Evolutionary conservation across 1,284 basidiomycete genomes (phyloP), one percentile per base, ranked within the genome.

Genomic region (Lentinus polychrous): DNA sequence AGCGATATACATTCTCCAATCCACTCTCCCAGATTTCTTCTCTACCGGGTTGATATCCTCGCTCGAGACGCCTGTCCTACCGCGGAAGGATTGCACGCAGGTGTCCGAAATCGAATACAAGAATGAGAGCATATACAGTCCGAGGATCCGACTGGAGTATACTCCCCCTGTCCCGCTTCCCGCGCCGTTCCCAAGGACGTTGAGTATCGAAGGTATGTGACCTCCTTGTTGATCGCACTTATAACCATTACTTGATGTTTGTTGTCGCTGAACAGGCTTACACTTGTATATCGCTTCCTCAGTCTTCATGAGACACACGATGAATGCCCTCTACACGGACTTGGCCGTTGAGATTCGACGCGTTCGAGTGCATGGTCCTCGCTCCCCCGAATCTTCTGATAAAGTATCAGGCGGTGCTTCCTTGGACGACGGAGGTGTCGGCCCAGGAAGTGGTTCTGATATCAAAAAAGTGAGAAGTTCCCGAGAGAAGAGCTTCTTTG

Each of bases 11-110:
- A 69, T 86, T 37, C 69, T 90, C 1, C 78, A 78, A 56, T 69
- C 76, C 52, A 87, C 86, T 0, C 71, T 89, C 2, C 84, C 84
- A 0, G 70, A 73, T n/a, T 89, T 89, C 65, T 90, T 90, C 60
- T 60, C 70, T 11, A 70, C 70, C 4, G 87, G 86, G 0, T 75
- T 90, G 2, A 67, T 85, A 14, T 75, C 78, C 8, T 73, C 70
- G 5, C 62, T 81, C 14, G 76, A 81, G 58, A 71, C 68, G 14
- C 51, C 60, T 4, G 23, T 42, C 32, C 38, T 42, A 27, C 15
- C 46, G n/a, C 27, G 17, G 34, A 22, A 36, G 38, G 43, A 31
- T 48, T 27, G 24, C 45, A 48, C 27, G 46, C 43, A 8, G 46
- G 52, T 43, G 18, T 27, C 27, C 27, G 36, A 42, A 31, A 6